A percentile compares a stretch with the other conserved stretches of the same genome.
Evolutionary conservation across 257 asterid species (phyloP).

Genomic region (Solanum ossicruentum): DNA sequence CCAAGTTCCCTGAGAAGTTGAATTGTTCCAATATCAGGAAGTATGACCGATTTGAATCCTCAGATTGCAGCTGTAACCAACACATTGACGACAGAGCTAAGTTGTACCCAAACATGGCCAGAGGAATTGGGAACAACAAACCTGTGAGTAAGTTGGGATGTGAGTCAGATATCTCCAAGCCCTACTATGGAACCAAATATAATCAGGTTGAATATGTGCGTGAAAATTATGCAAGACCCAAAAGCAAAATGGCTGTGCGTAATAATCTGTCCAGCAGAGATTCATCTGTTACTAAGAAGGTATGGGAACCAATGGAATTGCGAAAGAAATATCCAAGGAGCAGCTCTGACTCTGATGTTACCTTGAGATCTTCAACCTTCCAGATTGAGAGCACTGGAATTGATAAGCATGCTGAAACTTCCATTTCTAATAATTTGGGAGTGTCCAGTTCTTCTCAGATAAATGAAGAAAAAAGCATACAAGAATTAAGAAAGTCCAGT

Average conservation of each 20-base stretch:
- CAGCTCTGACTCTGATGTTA: constrained; percentile 59
- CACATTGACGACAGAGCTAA: constrained; percentile 49
- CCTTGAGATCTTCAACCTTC: constrained; percentile 38
- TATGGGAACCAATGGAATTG: constrained; percentile 94
- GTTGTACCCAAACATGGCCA: constrained; percentile 27
- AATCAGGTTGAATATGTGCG: constrained; percentile 33
- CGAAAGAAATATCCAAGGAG: constrained; percentile 58
- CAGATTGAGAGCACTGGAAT: constrained; percentile 42
- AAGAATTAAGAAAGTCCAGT: constrained; percentile 5
- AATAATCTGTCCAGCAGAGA: constrained; percentile 25
- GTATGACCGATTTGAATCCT: constrained; percentile 41
- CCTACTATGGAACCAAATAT: constrained; percentile 44
- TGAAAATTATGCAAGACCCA: constrained; percentile 45
- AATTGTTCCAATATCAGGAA: constrained; percentile 33
- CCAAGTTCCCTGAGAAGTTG: constrained; percentile 37
- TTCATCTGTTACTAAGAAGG: constrained; percentile 42
- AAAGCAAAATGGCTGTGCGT: constrained; percentile 31
- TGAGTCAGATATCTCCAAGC: constrained; percentile 46
- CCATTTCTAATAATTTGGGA: constrained; percentile 37
- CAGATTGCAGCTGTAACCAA: constrained; percentile 59
- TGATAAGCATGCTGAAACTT: constrained; percentile 35
- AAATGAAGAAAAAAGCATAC: constrained; percentile 17
- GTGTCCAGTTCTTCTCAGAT: constrained; percentile 23
- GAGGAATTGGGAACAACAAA: constrained; percentile 38
- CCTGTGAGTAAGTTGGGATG: constrained; percentile 32